phyloP scores from a whole-genome alignment of 352 stramenopile species.

The Blastocystis sp. region DNA sequence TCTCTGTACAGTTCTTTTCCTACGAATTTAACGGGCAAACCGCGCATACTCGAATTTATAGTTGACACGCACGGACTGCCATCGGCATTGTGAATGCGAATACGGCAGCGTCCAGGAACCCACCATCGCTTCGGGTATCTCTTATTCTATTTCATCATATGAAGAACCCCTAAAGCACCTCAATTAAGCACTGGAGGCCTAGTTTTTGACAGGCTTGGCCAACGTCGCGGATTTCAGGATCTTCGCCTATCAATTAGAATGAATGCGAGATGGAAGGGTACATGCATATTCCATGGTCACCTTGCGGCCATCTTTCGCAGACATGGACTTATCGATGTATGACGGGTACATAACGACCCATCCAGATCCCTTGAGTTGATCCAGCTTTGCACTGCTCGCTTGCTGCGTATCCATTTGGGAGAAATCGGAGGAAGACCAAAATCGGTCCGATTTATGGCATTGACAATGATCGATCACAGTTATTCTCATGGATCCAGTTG shows the following conservation, averaged over 20 bases:
- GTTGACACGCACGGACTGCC: slow-evolving; percentile 51
- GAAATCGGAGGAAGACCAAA: neutral
- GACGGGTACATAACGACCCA: slow-evolving; percentile 63
- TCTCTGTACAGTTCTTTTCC: slow-evolving; percentile 53
- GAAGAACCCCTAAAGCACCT: neutral
- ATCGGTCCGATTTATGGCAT: neutral
- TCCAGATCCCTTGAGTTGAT: slow-evolving; percentile 58
- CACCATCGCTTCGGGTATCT: slow-evolving; percentile 62
- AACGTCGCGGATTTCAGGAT: slow-evolving; percentile 23
- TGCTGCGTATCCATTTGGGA: slow-evolving; percentile 13
- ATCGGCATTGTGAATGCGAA: slow-evolving; percentile 63
- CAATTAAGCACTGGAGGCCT: slow-evolving; percentile 39
- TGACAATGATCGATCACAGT: no score
- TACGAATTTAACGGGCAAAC: neutral
- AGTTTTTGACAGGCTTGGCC: slow-evolving; percentile 32
- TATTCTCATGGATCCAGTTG: no score
- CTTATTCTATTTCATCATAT: slow-evolving; percentile 6
- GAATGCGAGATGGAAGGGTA: neutral
- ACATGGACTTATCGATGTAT: slow-evolving; percentile 57
- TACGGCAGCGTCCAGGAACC: slow-evolving; percentile 60
- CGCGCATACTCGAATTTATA: slow-evolving; percentile 44
- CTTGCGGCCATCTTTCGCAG: slow-evolving; percentile 46
- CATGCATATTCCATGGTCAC: slow-evolving; percentile 29
- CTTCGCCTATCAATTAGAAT: slow-evolving; percentile 19
- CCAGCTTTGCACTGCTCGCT: slow-evolving; percentile 30